Evolutionary conservation across 2,329 filamentous ascomycete species (phyloP), one percentile per base, ranked within the genome.

Genomic region (Sordariomycetes sp.): DNA sequence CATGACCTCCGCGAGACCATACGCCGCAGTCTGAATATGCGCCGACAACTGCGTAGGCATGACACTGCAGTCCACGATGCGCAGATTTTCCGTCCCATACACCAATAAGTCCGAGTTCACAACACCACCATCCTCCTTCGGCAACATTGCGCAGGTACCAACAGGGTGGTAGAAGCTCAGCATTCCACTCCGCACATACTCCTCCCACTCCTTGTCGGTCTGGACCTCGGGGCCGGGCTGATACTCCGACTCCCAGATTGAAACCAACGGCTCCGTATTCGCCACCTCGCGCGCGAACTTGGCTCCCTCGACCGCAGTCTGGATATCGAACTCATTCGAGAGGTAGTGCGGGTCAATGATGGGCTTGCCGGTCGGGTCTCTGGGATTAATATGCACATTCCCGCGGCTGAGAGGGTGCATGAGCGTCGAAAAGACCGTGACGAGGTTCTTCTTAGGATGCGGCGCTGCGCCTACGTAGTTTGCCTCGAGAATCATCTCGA

Each of bases 341-440:
- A 57, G 51, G 56, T 48, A 62, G 3, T 58, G 52, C 6, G 61
- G 61, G 35, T 62, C 50, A 52, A 61, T 62, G n/a, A 74, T 69
- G 0, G 77, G 74, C 32, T 71, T 66, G 5, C 73, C 70, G 15
- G 65, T 17, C 12, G 56, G 56, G 56, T 57, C 64, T 1, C 69
- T 54, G 7, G 70, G 70, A 13, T 68, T 67, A 59, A 85, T 79
- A 67, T 85, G 83, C 58, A 83, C 76, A 42, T 72, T 72, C 6
- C 82, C 82, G 0, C 81, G 75, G 2, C 78, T 81, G 62, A 82
- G 77, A 0, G 83, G 82, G 57, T 85, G 84, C 57, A 79, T 79
- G 25, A 82, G 77, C 59, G 82, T 80, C 0, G 76, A 75, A 61
- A 78, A 77, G 58, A 79, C 70, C 12, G 79, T 77, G 39, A 72